Conservation (phyloP, 2,329 filamentous ascomycete species). For the Fusarium subglutinans region DNA sequence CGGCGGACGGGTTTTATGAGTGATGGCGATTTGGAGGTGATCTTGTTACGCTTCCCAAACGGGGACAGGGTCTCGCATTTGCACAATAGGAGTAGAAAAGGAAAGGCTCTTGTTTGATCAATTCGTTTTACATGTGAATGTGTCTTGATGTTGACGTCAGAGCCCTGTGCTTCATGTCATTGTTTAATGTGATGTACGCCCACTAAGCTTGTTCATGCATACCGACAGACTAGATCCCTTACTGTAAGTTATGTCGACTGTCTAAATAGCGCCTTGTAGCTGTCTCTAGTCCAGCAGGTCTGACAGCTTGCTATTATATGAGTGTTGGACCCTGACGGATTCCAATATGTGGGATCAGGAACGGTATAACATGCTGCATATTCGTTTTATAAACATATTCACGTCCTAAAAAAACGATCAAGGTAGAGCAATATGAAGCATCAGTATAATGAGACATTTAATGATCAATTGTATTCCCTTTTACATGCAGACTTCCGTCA, state of each 20-base stretch:
- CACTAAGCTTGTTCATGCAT: not conserved
- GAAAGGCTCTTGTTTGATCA: slow-evolving; percentile 48
- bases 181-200: not conserved
- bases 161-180: not conserved
- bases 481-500: not conserved
- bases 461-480: not conserved
- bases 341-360: too few relatives aligned
- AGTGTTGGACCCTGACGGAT: not conserved
- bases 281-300: not conserved
- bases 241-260: too few relatives aligned
- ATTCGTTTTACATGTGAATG: slow-evolving; percentile 14
- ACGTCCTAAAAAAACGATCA: rapidly evolving
- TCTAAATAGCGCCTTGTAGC: not conserved
- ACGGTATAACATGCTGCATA: not conserved
- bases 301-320: not conserved
- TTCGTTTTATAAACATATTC: too few relatives aligned
- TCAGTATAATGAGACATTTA: not conserved
- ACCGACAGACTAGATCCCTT: not conserved
- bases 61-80: slow-evolving; percentile 48
- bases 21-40: slow-evolving; percentile 42
- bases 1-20: slow-evolving; percentile 37
- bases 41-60: slow-evolving; percentile 44
- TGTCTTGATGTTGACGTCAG: not conserved
- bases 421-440: rapidly evolving
- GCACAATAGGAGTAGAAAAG: slow-evolving; percentile 51